Percentiles rank a stretch among this genome's conserved stretches.
phyloP scores from a whole-genome alignment of 2,329 filamentous ascomycete genomes.

The Neonectria ditissima region DNA sequence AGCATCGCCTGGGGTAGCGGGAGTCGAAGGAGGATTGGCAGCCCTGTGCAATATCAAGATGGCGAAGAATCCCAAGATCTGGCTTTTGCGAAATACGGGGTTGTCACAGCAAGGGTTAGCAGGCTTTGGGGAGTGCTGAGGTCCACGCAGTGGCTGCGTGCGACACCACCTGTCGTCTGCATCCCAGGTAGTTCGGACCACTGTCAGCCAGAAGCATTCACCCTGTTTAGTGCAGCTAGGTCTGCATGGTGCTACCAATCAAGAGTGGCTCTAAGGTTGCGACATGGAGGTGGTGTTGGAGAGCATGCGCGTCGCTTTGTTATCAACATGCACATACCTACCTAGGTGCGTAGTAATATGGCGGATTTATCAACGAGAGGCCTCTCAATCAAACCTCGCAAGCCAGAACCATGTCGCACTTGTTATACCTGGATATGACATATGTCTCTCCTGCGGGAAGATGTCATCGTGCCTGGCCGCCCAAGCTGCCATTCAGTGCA shows the following conservation, averaged over 20 bases:
- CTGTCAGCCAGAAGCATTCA: not conserved
- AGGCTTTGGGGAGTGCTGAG: not conserved
- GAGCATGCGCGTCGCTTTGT: not conserved
- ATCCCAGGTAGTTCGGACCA: not conserved
- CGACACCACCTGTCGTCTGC: not conserved
- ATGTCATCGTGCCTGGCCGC: not conserved
- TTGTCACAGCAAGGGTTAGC: not conserved
- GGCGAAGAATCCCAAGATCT: conserved; percentile 13
- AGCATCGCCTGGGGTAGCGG: not conserved
- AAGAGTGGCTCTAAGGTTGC: not conserved
- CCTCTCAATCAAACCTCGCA: not conserved
- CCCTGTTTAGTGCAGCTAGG: not conserved
- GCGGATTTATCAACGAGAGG: not conserved
- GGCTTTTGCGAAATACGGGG: not conserved
- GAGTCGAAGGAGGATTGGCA: not conserved
- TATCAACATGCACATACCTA: not conserved
- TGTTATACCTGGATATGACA: not conserved
- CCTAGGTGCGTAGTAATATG: too few species aligned
- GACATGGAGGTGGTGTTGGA: not conserved
- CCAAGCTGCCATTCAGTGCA: not conserved
- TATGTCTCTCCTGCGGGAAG: not conserved
- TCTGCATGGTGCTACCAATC: conserved; percentile 7
- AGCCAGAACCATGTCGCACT: not conserved
- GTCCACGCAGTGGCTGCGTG: not conserved
- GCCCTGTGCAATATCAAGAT: conserved; percentile 2